Evolutionary conservation across 306 rosid genomes (phyloP).

Genomic region (Glycine latifolia): DNA sequence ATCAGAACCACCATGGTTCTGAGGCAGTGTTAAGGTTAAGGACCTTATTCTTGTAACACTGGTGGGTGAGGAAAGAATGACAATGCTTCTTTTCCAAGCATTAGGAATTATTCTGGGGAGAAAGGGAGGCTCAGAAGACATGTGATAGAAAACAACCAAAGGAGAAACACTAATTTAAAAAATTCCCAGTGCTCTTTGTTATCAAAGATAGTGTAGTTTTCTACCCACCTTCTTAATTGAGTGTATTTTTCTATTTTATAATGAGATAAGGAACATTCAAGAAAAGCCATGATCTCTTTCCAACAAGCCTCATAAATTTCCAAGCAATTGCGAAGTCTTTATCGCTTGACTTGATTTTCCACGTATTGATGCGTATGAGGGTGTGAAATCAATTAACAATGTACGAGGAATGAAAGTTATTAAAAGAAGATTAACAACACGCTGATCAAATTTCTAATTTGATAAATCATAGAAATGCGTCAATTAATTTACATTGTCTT

Average conservation of each 20-base stretch:
- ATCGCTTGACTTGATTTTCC: neutral
- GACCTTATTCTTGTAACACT: conserved; percentile 22
- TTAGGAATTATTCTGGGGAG: neutral
- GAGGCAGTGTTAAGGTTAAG: neutral
- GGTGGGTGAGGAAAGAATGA: neutral
- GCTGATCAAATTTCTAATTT: too few relatives aligned
- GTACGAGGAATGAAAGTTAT: neutral
- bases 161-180: neutral
- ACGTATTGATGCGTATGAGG: too few relatives aligned
- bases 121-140: conserved; percentile 9
- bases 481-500: too few relatives aligned
- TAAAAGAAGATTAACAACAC: too few relatives aligned
- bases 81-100: neutral
- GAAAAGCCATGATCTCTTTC: neutral
- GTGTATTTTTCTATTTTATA: conserved; percentile 10
- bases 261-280: conserved; percentile 7
- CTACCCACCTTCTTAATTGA: neutral
- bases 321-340: conserved; percentile 16
- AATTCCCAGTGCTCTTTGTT: neutral
- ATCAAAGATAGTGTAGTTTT: neutral
- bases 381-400: neutral
- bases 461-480: too few relatives aligned
- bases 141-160: neutral
- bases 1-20: neutral
- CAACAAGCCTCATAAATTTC: neutral